Base-by-base conservation (phyloP, 208 protist genomes). In the Leishmania turanica region DNA sequence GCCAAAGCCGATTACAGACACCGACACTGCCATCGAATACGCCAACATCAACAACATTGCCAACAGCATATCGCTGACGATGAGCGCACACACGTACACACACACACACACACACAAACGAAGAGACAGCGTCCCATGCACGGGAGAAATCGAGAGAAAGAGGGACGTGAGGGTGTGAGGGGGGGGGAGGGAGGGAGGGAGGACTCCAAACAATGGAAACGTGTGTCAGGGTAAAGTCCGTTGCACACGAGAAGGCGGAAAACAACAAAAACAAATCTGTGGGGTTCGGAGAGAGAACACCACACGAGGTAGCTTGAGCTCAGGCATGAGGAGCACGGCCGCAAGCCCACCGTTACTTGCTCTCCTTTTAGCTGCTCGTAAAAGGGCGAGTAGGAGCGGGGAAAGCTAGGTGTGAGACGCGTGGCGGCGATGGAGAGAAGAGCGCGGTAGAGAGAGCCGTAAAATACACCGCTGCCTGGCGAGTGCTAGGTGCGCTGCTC, bases 391-490 rank as follows among this genome's bases (percentile, higher is more conserved):
- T 71, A 1, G 66, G 31, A 34, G 27, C n/a, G 8, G 27, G 21
- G 58, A 64, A 64, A 34, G 58, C 56, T 53, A 53, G 60, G 79
- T 31, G 58, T 56, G 42, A 49, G 42, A 82, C 77, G n/a, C 21
- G 31, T 27, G 31, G 51, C 62, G 47, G 70, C 24, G 34, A 34
- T 51, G 15, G 49, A n/a, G 53, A 21, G 71, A 40, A 31, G 69
- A 70, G 49, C 53, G 47, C 72, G 81, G 45, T 27, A 37, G 73
- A 51, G 27, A 27, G 21, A 62, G 66, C n/a, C 31, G n/a, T 40
- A 27, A 72, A 34, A 24, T 27, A 34, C 34, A 8, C 51, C 17
- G 21, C 21, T 42, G 11, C 80, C 31, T 54, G 11, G n/a, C 8
- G 5, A 34, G n/a, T 37, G n/a, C 34, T 34, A 31, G n/a, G 27